Evolutionary conservation across 2,329 filamentous ascomycete genomes (phyloP).

Genomic region (Aspergillus sojae): DNA sequence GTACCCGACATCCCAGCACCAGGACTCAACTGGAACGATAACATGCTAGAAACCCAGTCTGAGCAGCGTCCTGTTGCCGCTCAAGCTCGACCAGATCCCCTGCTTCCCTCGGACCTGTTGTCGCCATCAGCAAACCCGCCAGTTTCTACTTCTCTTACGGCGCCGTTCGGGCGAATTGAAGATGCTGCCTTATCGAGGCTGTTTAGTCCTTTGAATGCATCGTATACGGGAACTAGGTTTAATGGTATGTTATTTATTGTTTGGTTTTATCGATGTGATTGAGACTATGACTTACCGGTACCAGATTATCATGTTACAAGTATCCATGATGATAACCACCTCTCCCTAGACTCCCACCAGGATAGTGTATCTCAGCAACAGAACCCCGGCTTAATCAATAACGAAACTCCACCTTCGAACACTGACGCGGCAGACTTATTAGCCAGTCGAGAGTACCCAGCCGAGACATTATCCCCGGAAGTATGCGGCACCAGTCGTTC

Average conservation of each 20-base stretch:
- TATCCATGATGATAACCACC: neutral
- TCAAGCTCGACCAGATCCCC: neutral
- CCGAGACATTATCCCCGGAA: neutral
- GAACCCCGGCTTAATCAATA: neutral
- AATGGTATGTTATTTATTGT: neutral
- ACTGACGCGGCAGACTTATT: neutral
- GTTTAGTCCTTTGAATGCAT: neutral
- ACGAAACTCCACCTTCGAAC: neutral
- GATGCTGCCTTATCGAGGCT: neutral
- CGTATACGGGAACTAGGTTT: neutral
- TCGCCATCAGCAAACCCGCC: neutral
- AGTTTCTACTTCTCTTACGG: neutral
- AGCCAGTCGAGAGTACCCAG: neutral
- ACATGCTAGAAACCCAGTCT: neutral
- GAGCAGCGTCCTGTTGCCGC: neutral
- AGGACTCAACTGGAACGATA: neutral
- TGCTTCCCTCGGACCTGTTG: neutral
- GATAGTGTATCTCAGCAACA: neutral
- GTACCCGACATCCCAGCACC: neutral
- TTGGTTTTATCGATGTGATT: neutral
- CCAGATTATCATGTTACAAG: neutral
- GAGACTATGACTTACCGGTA: neutral
- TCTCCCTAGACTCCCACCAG: neutral
- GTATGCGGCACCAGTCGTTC: neutral
- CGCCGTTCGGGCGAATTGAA: neutral